These are phyloP conservation scores for Trypanosomatidae sp. DNA, from an alignment of 208 protist genomes.

Conservation along the genomic window DNA sequence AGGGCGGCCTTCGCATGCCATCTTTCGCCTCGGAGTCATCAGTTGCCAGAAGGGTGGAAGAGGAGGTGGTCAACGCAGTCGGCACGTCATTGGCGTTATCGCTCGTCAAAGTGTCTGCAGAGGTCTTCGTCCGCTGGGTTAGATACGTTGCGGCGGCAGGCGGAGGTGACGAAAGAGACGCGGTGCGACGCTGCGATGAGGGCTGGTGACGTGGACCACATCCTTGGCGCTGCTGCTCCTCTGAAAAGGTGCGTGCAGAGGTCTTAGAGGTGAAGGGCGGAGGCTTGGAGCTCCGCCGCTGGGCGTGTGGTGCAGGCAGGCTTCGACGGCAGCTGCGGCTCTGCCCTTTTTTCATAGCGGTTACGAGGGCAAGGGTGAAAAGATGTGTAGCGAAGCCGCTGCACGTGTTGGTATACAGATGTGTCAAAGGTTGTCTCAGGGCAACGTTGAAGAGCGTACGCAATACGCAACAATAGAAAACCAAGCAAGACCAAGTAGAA, in stretches of 20 bases:
- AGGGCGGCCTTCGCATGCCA: constrained; percentile 25
- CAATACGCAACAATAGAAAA: constrained; percentile 8
- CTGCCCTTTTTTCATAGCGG: neutral
- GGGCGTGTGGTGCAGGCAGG: neutral
- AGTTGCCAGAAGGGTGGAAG: neutral
- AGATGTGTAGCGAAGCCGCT: neutral
- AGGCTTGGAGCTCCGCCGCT: neutral
- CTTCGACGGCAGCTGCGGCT: neutral
- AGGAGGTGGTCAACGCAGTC: neutral
- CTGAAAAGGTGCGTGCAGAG: neutral
- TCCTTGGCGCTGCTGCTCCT: neutral
- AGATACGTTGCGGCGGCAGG: neutral
- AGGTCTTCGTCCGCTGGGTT: neutral
- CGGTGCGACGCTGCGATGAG: neutral
- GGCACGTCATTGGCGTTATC: neutral
- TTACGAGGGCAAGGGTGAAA: neutral
- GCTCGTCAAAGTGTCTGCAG: neutral
- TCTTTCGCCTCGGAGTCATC: constrained; percentile 17
- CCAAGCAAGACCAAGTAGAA: constrained; percentile 1
- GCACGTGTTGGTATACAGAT: neutral
- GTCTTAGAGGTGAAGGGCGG: neutral
- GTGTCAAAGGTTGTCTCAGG: neutral
- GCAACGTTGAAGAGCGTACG: neutral
- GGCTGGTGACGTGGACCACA: neutral
- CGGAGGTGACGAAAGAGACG: neutral